Conservation (phyloP, 2,329 filamentous ascomycete species). For the Aureobasidium leucospermi region DNA sequence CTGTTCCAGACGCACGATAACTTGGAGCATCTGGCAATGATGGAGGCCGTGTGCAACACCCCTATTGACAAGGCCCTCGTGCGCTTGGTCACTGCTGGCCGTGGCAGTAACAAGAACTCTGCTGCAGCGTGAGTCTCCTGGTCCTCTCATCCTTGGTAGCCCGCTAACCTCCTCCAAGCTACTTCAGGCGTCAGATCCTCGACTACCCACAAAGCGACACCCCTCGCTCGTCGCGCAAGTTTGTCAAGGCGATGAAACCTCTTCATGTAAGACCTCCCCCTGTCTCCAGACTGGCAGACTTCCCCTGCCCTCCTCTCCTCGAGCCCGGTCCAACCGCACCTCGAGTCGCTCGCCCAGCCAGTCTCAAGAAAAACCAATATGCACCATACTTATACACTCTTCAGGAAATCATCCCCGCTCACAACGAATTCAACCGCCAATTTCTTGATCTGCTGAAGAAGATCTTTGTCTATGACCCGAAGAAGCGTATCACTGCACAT, state of each 20-base stretch:
- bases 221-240: conserved; percentile 56
- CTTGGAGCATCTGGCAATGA: conserved; percentile 61
- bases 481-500: conserved; percentile 57
- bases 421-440: conserved; percentile 52
- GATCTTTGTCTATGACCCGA: conserved; percentile 62
- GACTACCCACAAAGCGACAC: conserved; percentile 59
- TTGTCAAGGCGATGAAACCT: conserved; percentile 61
- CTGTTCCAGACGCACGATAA: conserved; percentile 64
- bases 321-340: neutral
- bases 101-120: conserved; percentile 43
- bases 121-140: conserved; percentile 46
- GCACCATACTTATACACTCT: conserved; percentile 20
- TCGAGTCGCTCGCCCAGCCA: neutral
- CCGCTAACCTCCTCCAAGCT: conserved; percentile 14
- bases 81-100: conserved; percentile 43
- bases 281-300: neutral
- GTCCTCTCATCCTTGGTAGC: neutral
- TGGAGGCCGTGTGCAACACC: conserved; percentile 55
- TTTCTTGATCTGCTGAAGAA: conserved; percentile 56
- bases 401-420: conserved; percentile 56
- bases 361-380: conserved; percentile 2
- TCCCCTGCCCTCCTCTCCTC: conserved; percentile 7
- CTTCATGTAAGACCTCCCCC: conserved; percentile 41
- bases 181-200: conserved; percentile 41
- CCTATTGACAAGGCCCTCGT: conserved; percentile 51